Percentiles rank a stretch among this genome's conserved stretches.
These are phyloP conservation scores for Paecilomyces dactylethromorphus DNA, from an alignment of 2,329 filamentous ascomycete genomes.

Conservation along the genomic window DNA sequence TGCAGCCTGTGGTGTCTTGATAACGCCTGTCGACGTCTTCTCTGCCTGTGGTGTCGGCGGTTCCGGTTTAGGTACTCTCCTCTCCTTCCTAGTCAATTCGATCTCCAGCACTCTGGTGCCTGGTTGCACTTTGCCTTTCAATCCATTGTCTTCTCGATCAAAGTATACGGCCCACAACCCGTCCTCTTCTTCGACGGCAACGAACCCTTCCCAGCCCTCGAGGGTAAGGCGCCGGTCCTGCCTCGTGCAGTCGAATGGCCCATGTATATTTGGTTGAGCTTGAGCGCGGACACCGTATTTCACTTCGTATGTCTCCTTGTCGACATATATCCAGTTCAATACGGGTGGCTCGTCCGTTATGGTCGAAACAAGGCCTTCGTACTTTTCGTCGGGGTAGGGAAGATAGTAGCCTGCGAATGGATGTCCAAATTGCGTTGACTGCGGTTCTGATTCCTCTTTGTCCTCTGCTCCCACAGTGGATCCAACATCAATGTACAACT, in stretches of 20 bases:
- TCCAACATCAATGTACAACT: background rate
- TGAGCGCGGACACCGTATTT: conserved; percentile 58
- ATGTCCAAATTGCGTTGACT: conserved; percentile 36
- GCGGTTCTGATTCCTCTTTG: background rate
- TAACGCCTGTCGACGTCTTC: background rate
- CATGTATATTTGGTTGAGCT: conserved; percentile 60
- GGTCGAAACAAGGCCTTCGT: conserved; percentile 34
- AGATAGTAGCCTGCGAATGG: conserved; percentile 60
- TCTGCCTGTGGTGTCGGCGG: background rate
- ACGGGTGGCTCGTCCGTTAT: conserved; percentile 43
- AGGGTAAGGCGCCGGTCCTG: conserved; percentile 38
- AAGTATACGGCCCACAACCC: conserved; percentile 20
- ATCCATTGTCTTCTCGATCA: conserved; percentile 18
- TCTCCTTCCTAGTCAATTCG: conserved; percentile 49
- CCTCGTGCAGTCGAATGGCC: conserved; percentile 66
- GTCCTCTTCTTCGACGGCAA: conserved; percentile 39
- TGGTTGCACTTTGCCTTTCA: conserved; percentile 36
- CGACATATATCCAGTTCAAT: conserved; percentile 58
- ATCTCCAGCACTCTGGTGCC: conserved; percentile 50
- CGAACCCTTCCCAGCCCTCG: conserved; percentile 35
- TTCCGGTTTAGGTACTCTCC: conserved; percentile 20
- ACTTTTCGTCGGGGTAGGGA: conserved; percentile 40
- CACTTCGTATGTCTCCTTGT: conserved; percentile 48
- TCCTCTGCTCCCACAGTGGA: background rate
- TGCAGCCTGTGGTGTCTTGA: background rate